Evolutionary conservation across 1,284 basidiomycete species (phyloP), one percentile per base, ranked within the genome.

Genomic region (Moniliophthora roreri): DNA sequence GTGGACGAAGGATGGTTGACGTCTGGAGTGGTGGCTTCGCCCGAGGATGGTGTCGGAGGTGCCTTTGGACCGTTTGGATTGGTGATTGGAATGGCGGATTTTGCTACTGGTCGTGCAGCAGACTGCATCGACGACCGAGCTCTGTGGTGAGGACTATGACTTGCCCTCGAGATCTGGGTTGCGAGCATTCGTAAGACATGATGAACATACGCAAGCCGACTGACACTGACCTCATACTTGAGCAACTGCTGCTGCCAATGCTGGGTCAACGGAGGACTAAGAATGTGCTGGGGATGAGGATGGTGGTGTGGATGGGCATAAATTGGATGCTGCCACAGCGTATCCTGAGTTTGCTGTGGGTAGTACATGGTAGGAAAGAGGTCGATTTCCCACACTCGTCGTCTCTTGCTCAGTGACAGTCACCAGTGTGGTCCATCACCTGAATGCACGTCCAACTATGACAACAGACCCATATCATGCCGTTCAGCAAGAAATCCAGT

Each of bases 191-290:
- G 40, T 50, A 21, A 34, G 48, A 51, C 52, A 53, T 56, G 51
- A 18, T 28, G 54, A 61, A 56, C 20, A 20, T 37, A 42, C 23
- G 34, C 15, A 56, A 51, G 28, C 54, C 47, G 66, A 72, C 82
- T 57, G 63, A n/a, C n/a, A 89, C 51, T 24, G 11, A 45, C 88
- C 75, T 91, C 88, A 68, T 81, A 91, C 68, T 91, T 91, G 66
- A 91, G 75, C 61, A 91, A 69, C 69, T 91, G 89, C 62, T 89
- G 84, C 63, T 89, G 86, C 89, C 88, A 91, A 59, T 91, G 89
- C 6, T 81, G 80, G 23, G 78, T 81, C 60, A 89, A 81, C 60
- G 84, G 79, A 70, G 84, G 84, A 51, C 78, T 76, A 3, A 70
- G 64, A 20, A 74, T 70, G 41, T 42, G 49, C 21, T 55, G 53